Evolutionary conservation across 148 eudicot species (phyloP).

Genomic region (Amaranthus palmeri): DNA sequence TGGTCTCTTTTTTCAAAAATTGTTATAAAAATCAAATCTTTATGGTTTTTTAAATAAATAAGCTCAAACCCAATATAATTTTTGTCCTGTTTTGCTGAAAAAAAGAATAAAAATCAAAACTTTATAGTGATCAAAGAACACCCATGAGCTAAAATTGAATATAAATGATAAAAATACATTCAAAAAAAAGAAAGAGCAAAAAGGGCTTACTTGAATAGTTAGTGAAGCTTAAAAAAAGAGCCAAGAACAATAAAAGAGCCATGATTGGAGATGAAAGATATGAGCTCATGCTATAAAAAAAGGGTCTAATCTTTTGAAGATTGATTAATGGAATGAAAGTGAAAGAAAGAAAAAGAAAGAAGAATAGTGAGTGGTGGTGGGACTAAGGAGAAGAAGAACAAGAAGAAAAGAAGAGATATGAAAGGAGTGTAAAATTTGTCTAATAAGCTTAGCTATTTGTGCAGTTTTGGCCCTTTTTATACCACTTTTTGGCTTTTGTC

Average conservation of each 20-base stretch:
- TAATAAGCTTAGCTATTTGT: conserved; percentile 15
- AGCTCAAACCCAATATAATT: neutral
- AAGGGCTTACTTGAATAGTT: conserved; percentile 36
- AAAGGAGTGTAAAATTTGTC: neutral
- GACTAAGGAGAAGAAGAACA: neutral
- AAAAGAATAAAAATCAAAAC: conserved; percentile 10
- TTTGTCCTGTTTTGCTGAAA: neutral
- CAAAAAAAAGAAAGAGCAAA: neutral
- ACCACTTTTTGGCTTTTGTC: neutral
- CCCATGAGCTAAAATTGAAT: neutral
- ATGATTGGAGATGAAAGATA: conserved; percentile 21
- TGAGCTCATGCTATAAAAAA: conserved; percentile 1
- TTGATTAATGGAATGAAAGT: conserved; percentile 6
- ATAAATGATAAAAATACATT: neutral
- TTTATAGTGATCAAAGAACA: neutral
- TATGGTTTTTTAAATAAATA: neutral
- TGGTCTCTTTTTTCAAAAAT: neutral
- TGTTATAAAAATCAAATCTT: conserved; percentile 5
- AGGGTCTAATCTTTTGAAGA: neutral
- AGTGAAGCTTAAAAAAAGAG: conserved; percentile 31
- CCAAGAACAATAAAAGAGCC: conserved; percentile 30
- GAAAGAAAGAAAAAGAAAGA: conserved; percentile 4
- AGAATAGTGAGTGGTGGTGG: neutral
- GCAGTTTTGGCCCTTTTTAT: conserved; percentile 19
- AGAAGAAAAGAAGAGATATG: neutral